These are phyloP conservation scores for Leptographium wingfieldii DNA, from an alignment of 2,329 filamentous ascomycete genomes.

Conservation along the genomic window DNA sequence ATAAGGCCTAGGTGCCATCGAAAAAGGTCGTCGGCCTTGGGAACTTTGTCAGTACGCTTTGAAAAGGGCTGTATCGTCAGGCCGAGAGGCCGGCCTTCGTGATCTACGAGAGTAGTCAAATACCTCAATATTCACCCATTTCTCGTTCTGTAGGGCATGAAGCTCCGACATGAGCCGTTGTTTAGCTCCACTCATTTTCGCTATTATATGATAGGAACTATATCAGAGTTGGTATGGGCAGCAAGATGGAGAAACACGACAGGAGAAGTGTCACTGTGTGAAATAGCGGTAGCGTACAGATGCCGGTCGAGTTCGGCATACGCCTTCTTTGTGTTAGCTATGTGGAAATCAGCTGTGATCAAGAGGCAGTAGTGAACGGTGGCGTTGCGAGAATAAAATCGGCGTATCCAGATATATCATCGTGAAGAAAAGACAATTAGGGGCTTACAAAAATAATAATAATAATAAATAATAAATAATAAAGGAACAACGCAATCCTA, in stretches of 20 bases:
- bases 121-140: constrained; percentile 87
- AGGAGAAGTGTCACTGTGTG: background rate
- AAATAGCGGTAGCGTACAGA: background rate
- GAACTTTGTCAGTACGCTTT: background rate
- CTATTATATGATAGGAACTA: background rate
- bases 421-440: background rate
- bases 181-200: constrained; percentile 44
- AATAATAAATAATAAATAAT: background rate
- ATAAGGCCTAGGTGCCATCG: constrained; percentile 81
- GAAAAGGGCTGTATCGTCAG: background rate
- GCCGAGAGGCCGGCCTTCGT: background rate
- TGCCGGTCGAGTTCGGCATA: background rate
- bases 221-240: background rate
- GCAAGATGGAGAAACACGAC: background rate
- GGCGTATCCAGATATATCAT: background rate
- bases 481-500: background rate
- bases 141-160: constrained; percentile 70
- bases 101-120: constrained; percentile 14
- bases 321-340: background rate
- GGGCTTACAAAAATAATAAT: background rate
- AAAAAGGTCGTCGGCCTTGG: constrained; percentile 58
- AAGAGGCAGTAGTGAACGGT: background rate
- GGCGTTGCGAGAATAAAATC: background rate
- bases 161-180: constrained; percentile 84
- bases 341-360: background rate